phyloP scores from a whole-genome alignment of 1,139 yeast species.

The Pichia sp. region DNA sequence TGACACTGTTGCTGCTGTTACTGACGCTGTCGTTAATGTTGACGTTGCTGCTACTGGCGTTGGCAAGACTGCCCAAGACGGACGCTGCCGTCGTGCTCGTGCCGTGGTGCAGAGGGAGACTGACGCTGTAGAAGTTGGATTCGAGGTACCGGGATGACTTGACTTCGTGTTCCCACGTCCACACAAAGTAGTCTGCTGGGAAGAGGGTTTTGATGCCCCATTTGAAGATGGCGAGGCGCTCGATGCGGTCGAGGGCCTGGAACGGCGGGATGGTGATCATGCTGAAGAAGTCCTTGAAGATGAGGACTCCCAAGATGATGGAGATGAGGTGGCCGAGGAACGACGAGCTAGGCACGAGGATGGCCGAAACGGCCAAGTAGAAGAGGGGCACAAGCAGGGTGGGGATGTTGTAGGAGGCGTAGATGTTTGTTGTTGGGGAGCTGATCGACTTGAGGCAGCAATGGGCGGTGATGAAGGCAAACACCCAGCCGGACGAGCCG shows the following conservation, averaged over 20 bases:
- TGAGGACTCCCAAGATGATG: constrained; percentile 46
- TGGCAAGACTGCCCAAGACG: no score
- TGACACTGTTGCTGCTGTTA: neutral
- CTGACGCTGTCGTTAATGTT: neutral
- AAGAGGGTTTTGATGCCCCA: constrained; percentile 10
- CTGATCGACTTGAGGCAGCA: constrained; percentile 55
- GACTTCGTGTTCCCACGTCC: constrained; percentile 26
- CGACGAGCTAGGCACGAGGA: constrained; percentile 56
- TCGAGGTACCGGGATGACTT: constrained; percentile 16
- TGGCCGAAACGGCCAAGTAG: constrained; percentile 45
- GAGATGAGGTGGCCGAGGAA: constrained; percentile 69
- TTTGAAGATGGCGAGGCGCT: constrained; percentile 28
- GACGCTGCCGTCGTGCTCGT: neutral
- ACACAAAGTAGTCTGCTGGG: constrained; percentile 10
- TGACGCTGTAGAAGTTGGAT: neutral
- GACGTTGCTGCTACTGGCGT: neutral
- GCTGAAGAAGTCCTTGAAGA: constrained; percentile 55
- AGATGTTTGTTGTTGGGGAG: constrained; percentile 41
- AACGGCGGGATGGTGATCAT: constrained; percentile 62
- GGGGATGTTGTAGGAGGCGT: constrained; percentile 41
- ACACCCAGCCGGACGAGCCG: constrained; percentile 75
- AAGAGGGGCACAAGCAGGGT: constrained; percentile 59
- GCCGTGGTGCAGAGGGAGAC: constrained; percentile 19
- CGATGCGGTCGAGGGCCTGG: constrained; percentile 61
- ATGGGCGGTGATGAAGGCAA: constrained; percentile 62